A percentile compares a stretch with the other conserved stretches of the same genome.
These are phyloP conservation scores for Saitozyma sp. DNA, from an alignment of 768 basidiomycete species.

Conservation along the genomic window DNA sequence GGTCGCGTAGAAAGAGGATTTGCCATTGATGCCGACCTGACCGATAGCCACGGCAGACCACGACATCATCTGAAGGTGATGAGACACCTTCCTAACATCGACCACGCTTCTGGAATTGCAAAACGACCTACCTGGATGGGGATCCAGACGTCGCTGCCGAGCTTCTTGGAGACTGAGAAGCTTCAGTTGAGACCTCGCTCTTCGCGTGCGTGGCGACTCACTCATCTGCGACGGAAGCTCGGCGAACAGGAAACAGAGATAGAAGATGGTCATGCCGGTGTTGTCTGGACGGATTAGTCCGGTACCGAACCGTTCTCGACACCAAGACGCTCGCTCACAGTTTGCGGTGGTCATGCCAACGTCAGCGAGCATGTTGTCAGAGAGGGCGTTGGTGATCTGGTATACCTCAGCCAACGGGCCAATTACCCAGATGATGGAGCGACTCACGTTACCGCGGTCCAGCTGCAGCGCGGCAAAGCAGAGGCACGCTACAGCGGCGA, in stretches of 20 bases:
- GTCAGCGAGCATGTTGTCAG: constrained; percentile 34
- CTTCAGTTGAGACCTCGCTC: not conserved
- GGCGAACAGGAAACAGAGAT: constrained; percentile 17
- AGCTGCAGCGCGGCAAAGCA: constrained; percentile 34
- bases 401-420: not conserved
- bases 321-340: constrained; percentile 11
- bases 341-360: constrained; percentile 34
- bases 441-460: constrained; percentile 33
- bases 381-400: constrained; percentile 34
- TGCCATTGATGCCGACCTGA: constrained; percentile 16
- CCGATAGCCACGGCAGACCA: constrained; percentile 33
- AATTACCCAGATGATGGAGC: too few species aligned
- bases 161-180: constrained; percentile 21
- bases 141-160: constrained; percentile 38
- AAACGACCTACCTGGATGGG: constrained; percentile 13
- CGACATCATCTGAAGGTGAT: constrained; percentile 14
- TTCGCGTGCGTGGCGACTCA: constrained; percentile 28
- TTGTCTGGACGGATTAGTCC: constrained; percentile 10
- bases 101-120: too few species aligned
- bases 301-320: not conserved
- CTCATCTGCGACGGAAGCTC: constrained; percentile 10
- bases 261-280: constrained; percentile 31
- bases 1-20: constrained; percentile 19
- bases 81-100: too few species aligned
- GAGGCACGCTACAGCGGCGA: constrained; percentile 7